Evolutionary conservation across 441 rosid species (phyloP).

Genomic region (Gossypium davidsonii): DNA sequence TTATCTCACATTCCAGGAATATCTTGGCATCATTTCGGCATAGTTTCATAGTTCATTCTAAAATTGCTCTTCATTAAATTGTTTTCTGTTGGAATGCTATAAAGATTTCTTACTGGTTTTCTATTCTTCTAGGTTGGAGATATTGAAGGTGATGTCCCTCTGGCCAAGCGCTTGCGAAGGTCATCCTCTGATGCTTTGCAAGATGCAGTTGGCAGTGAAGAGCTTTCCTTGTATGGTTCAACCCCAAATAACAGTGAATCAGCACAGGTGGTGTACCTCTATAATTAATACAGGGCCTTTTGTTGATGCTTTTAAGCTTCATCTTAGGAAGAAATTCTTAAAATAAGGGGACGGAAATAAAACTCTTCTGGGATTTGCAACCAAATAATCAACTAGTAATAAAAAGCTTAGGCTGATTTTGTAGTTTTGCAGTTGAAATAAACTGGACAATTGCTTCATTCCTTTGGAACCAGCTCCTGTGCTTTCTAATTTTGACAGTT

Average conservation of each 20-base stretch:
- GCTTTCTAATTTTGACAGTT: not conserved
- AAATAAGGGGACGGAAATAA: not conserved
- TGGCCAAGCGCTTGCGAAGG: constrained; percentile 72
- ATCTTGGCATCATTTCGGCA: constrained; percentile 1
- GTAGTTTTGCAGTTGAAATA: not conserved
- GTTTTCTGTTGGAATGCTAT: not conserved
- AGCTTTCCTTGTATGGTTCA: constrained; percentile 83
- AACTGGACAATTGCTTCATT: constrained; percentile 4
- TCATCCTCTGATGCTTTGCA: constrained; percentile 84
- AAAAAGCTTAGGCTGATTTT: not conserved
- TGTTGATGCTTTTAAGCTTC: constrained; percentile 14
- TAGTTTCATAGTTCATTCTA: constrained; percentile 1
- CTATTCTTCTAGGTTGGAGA: constrained; percentile 66
- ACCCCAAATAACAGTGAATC: constrained; percentile 74
- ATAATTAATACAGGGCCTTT: not conserved
- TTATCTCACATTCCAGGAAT: not conserved
- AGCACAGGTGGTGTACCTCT: constrained; percentile 56
- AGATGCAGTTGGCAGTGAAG: constrained; percentile 85
- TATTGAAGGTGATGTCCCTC: constrained; percentile 78
- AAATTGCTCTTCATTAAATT: not conserved
- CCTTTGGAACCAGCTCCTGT: not conserved
- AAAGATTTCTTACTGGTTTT: not conserved
- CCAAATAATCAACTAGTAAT: not conserved
- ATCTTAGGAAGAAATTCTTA: not conserved
- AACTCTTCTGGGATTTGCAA: constrained; percentile 1